These are phyloP conservation scores for Hypoxylon sp. DNA, from an alignment of 2,329 filamentous ascomycete species.

Conservation along the genomic window DNA sequence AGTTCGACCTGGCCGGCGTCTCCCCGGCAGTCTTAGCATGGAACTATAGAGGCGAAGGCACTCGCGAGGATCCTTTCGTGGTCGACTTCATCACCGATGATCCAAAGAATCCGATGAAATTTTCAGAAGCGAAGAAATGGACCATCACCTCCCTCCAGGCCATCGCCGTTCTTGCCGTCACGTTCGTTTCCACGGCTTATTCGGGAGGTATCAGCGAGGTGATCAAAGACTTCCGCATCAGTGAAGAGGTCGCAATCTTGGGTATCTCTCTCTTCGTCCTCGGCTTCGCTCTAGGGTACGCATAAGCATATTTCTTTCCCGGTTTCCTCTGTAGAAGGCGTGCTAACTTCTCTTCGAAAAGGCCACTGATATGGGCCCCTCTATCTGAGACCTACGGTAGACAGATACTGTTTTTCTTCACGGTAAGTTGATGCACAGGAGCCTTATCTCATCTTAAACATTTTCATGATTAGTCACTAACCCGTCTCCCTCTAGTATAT, in stretches of 20 bases:
- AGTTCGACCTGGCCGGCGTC: constrained; percentile 70
- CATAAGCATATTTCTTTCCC: neutral
- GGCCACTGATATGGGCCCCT: constrained; percentile 74
- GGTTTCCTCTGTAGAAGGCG: constrained; percentile 58
- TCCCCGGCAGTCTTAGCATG: constrained; percentile 68
- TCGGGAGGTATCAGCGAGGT: constrained; percentile 69
- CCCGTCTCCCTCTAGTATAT: constrained; percentile 54
- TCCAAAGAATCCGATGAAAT: constrained; percentile 74
- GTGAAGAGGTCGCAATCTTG: constrained; percentile 61
- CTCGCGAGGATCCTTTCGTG: constrained; percentile 73
- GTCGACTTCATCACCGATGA: constrained; percentile 77
- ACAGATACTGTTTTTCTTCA: constrained; percentile 66
- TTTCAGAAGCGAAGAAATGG: constrained; percentile 72
- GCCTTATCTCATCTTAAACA: neutral
- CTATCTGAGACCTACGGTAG: constrained; percentile 71
- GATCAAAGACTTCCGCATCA: constrained; percentile 65
- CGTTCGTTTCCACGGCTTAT: constrained; percentile 78
- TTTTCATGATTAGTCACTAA: constrained; percentile 9
- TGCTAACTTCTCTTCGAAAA: constrained; percentile 19
- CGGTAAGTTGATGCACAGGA: constrained; percentile 46
- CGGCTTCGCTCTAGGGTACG: constrained; percentile 60
- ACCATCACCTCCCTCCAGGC: constrained; percentile 72
- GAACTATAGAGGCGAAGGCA: constrained; percentile 71
- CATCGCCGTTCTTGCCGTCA: constrained; percentile 74
- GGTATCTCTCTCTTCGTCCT: constrained; percentile 69